Conservation (phyloP, 345 rosid species). For the Murraya koenigii region DNA sequence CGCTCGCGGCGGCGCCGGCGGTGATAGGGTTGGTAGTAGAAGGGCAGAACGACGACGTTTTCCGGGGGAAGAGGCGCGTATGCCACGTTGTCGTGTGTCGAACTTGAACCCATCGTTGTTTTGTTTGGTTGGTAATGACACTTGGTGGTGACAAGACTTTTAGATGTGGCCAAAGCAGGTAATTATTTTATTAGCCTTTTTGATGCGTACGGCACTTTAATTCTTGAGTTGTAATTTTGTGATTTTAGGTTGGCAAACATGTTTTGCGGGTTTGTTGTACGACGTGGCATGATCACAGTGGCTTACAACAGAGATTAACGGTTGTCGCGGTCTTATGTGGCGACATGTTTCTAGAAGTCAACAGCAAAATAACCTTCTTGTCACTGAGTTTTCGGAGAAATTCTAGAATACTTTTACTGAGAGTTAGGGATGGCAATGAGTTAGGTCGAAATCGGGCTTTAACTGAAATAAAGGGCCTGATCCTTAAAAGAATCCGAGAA, state of each 20-base stretch:
- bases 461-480: too few species aligned
- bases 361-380: too few species aligned
- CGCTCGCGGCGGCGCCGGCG: conserved; percentile 6
- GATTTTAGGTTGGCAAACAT: background rate
- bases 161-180: background rate
- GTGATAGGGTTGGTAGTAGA: conserved; percentile 29
- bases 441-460: too few species aligned
- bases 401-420: too few species aligned
- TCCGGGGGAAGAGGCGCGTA: conserved; percentile 41
- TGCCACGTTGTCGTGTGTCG: conserved; percentile 34
- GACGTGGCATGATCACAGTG: background rate
- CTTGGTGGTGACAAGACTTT: background rate
- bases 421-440: too few species aligned
- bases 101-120: conserved; percentile 38
- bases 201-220: background rate
- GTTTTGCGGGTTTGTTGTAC: background rate
- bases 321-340: background rate
- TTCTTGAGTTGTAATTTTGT: background rate
- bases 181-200: too few species aligned
- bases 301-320: background rate
- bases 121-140: background rate
- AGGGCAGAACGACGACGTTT: conserved; percentile 53
- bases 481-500: too few species aligned
- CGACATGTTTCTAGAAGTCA: too few species aligned
- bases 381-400: too few species aligned